phyloP scores from a whole-genome alignment of 345 rosid species.

The Salix suchowensis region DNA sequence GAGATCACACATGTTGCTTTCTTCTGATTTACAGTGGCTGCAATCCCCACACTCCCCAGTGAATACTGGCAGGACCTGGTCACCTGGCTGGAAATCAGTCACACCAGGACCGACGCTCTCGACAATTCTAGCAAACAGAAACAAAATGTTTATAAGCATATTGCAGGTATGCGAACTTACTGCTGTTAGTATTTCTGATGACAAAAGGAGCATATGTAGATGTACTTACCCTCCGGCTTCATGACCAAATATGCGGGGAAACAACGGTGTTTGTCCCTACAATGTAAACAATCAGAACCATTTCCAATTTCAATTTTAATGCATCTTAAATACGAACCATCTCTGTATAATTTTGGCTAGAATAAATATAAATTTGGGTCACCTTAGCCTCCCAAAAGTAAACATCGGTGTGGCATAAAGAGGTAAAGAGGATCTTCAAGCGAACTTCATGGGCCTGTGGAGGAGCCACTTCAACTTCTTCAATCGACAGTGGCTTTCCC shows the following conservation, averaged over 20 bases:
- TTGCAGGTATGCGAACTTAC: background rate
- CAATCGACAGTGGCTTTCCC: constrained; percentile 81
- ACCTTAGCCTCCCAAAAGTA: constrained; percentile 99
- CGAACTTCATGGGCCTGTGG: constrained; percentile 83
- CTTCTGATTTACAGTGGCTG: constrained; percentile 66
- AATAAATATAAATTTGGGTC: background rate
- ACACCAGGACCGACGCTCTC: constrained; percentile 84
- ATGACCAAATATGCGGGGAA: constrained; percentile 80
- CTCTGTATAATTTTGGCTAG: too few relatives aligned
- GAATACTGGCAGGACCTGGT: constrained; percentile 72
- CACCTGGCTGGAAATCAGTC: constrained; percentile 67
- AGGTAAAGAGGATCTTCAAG: constrained; percentile 68
- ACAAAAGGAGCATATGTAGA: background rate
- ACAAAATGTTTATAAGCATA: background rate
- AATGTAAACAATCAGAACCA: background rate
- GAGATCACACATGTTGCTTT: constrained; percentile 83
- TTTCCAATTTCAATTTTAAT: background rate
- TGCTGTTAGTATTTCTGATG: too few relatives aligned
- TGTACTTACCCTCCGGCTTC: constrained; percentile 72
- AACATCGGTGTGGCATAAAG: constrained; percentile 85
- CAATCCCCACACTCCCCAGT: constrained; percentile 79
- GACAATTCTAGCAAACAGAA: constrained; percentile 44
- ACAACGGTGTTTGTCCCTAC: constrained; percentile 71
- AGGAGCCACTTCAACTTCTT: constrained; percentile 86
- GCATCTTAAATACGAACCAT: background rate